phyloP scores from a whole-genome alignment of 352 stramenopile species.

The Phytopythium cucurbitacearum region DNA sequence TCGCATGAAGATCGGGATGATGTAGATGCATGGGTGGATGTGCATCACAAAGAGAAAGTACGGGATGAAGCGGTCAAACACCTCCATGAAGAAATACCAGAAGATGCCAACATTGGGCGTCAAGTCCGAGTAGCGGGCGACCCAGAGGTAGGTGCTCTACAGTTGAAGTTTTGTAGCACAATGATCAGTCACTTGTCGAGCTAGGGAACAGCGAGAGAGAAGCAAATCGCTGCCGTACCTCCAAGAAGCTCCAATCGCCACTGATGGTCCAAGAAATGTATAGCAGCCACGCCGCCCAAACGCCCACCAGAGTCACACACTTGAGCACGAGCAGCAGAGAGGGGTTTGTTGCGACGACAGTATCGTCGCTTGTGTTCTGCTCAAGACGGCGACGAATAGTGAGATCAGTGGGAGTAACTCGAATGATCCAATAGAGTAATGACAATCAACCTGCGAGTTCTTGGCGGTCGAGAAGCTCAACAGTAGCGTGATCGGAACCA shows the following conservation, averaged over 20 bases:
- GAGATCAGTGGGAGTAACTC: too few relatives aligned
- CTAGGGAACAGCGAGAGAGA: too few relatives aligned
- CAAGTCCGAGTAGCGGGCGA: conserved; percentile 75
- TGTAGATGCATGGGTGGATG: conserved; percentile 76
- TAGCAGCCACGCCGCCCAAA: conserved; percentile 33
- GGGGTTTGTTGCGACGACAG: neutral
- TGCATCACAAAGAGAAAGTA: conserved; percentile 85
- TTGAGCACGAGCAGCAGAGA: conserved; percentile 11
- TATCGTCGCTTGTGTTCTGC: neutral
- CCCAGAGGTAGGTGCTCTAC: conserved; percentile 80
- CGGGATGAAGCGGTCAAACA: conserved; percentile 83
- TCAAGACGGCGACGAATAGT: too few relatives aligned
- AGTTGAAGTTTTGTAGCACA: neutral
- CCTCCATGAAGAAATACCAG: conserved; percentile 89
- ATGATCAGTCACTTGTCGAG: neutral
- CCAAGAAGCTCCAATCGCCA: conserved; percentile 53
- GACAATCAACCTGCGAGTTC: conserved; percentile 7
- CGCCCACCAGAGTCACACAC: conserved; percentile 10
- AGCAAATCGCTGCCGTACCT: conserved; percentile 21
- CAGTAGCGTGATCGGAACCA: conserved; percentile 53
- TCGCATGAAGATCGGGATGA: conserved; percentile 72
- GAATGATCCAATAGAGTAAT: too few relatives aligned
- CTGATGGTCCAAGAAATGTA: conserved; percentile 54
- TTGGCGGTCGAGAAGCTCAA: conserved; percentile 17
- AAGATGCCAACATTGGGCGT: conserved; percentile 84